Conservation (phyloP, 331 rosid genomes). For the Rosa hybrid region DNA sequence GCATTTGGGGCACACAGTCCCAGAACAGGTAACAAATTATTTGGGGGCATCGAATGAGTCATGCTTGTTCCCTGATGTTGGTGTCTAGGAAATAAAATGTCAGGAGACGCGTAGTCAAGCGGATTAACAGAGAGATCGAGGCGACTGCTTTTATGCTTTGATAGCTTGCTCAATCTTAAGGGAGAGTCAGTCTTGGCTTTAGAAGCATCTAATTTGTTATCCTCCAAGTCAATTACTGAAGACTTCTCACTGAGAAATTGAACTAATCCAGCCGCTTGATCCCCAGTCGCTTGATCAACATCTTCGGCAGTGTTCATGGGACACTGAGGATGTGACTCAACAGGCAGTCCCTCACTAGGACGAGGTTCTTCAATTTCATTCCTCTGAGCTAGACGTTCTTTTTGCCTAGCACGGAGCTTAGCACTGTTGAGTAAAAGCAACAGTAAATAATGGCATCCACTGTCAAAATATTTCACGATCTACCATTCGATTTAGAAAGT, state of each 20-base stretch:
- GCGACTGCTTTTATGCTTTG: constrained; percentile 52
- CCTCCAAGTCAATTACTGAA: constrained; percentile 58
- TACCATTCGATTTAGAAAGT: background rate
- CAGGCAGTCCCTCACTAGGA: constrained; percentile 46
- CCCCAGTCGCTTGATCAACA: constrained; percentile 34
- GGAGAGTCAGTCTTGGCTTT: constrained; percentile 50
- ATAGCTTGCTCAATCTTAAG: constrained; percentile 53
- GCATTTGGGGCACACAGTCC: constrained; percentile 97
- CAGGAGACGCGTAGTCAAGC: constrained; percentile 48
- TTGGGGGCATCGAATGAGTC: constrained; percentile 44
- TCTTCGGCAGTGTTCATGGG: constrained; percentile 43
- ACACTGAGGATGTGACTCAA: constrained; percentile 39
- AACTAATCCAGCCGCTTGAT: constrained; percentile 35
- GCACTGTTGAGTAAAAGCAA: constrained; percentile 59
- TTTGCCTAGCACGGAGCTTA: constrained; percentile 94
- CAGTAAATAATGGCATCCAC: constrained; percentile 10
- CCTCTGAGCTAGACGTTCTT: constrained; percentile 70
- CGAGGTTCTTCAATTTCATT: constrained; percentile 51
- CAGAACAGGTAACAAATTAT: constrained; percentile 77
- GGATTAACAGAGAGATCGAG: constrained; percentile 60
- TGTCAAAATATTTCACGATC: background rate
- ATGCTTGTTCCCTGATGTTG: constrained; percentile 40
- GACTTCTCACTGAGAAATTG: constrained; percentile 56
- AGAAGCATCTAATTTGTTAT: constrained; percentile 52
- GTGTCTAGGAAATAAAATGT: constrained; percentile 62